Percentiles rank a stretch among this genome's conserved stretches.
Conservation (phyloP, 495 filamentous ascomycete genomes). For the Xylaria palmicola region DNA sequence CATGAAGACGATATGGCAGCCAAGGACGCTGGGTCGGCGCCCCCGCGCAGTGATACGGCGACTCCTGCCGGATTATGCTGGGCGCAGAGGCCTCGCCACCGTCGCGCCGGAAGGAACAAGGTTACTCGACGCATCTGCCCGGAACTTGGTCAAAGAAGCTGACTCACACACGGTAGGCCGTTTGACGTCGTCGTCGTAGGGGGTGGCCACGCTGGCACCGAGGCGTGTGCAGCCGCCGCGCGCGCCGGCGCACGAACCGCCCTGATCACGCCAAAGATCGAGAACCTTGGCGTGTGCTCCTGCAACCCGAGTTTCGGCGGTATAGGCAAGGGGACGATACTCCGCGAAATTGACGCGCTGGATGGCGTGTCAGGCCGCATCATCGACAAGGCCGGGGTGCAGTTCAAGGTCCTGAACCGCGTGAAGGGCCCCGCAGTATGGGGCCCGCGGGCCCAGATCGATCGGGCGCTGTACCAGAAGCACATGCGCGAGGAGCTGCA, state of each 20-base stretch:
- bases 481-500: conserved; percentile 88
- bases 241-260: conserved; percentile 86
- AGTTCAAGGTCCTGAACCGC: conserved; percentile 84
- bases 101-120: conserved; percentile 34
- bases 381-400: conserved; percentile 89
- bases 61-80: conserved; percentile 8
- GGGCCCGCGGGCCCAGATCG: conserved; percentile 96
- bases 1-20: conserved; percentile 39
- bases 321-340: conserved; percentile 97
- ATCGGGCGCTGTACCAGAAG: conserved; percentile 83
- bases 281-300: conserved; percentile 92
- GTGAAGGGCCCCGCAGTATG: conserved; percentile 94
- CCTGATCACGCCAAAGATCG: conserved; percentile 79
- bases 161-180: conserved; percentile 43
- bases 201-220: conserved; percentile 91
- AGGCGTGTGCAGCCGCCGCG: conserved; percentile 92
- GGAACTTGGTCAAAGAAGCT: neutral
- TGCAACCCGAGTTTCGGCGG: conserved; percentile 98
- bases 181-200: conserved; percentile 96
- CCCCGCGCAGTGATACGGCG: conserved; percentile 14
- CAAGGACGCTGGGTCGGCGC: conserved; percentile 33
- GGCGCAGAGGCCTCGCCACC: conserved; percentile 37
- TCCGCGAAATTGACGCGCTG: conserved; percentile 92
- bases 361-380: conserved; percentile 88
- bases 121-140: conserved; percentile 14